Conservation (phyloP, 768 basidiomycete genomes). For the Collybiopsis luxurians region DNA sequence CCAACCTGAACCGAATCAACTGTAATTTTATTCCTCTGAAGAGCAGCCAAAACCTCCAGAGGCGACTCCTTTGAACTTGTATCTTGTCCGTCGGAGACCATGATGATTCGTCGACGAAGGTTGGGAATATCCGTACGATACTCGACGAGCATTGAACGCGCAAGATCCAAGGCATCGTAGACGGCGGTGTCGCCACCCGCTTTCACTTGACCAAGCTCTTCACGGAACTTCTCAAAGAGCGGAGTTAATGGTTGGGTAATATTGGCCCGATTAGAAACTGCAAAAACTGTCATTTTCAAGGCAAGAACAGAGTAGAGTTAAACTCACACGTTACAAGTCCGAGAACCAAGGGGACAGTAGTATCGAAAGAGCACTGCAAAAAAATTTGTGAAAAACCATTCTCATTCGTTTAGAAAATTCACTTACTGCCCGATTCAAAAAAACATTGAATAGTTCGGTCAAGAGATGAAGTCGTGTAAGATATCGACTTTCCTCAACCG, state of each 20-base stretch:
- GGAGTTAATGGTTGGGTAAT: slow-evolving; percentile 22
- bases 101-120: slow-evolving; percentile 23
- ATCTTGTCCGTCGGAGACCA: slow-evolving; percentile 27
- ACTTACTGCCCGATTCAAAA: slow-evolving; percentile 25
- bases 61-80: slow-evolving; percentile 17
- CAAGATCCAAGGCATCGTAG: slow-evolving; percentile 24
- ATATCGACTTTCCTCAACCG: slow-evolving; percentile 15
- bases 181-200: slow-evolving; percentile 24
- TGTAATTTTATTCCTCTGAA: slow-evolving; percentile 17
- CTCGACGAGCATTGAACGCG: slow-evolving; percentile 16
- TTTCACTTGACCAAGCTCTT: slow-evolving; percentile 13
- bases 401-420: not conserved
- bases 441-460: slow-evolving; percentile 25
- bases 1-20: slow-evolving; percentile 30
- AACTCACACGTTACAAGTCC: slow-evolving; percentile 25
- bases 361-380: slow-evolving; percentile 26
- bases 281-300: not conserved
- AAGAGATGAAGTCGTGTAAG: slow-evolving; percentile 21
- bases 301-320: not conserved
- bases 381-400: not conserved
- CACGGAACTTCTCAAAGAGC: slow-evolving; percentile 24
- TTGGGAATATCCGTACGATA: slow-evolving; percentile 21
- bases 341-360: slow-evolving; percentile 21
- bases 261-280: slow-evolving; percentile 20
- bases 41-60: slow-evolving; percentile 17